Percentiles rank a stretch among this genome's conserved stretches.
These are phyloP conservation scores for Zelopaecilomyces penicillatus DNA, from an alignment of 2,329 filamentous ascomycete genomes.

Conservation along the genomic window DNA sequence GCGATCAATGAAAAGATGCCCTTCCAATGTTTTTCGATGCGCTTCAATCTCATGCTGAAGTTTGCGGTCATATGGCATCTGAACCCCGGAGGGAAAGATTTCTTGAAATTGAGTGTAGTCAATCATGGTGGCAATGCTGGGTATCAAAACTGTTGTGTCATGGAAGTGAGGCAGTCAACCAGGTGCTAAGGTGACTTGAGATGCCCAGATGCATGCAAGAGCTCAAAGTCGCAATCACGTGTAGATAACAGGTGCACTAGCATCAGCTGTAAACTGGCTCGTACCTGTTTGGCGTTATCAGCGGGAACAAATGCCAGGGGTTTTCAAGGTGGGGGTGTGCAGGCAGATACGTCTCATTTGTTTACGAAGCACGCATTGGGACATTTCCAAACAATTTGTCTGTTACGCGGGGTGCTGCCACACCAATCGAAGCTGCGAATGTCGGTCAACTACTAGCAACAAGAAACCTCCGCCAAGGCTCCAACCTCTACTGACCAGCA, in stretches of 20 bases:
- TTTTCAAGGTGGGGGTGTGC: background rate
- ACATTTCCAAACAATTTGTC: constrained; percentile 29
- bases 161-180: background rate
- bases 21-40: constrained; percentile 59
- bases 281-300: too few species aligned
- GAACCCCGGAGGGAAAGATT: constrained; percentile 55
- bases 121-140: constrained; percentile 36
- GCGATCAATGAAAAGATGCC: constrained; percentile 70
- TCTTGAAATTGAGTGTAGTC: constrained; percentile 59
- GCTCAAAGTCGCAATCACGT: too few species aligned
- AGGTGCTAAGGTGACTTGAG: background rate
- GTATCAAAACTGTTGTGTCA: background rate
- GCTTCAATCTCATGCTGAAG: constrained; percentile 54
- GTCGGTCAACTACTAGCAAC: constrained; percentile 5
- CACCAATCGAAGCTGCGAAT: constrained; percentile 4
- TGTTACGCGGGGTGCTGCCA: constrained; percentile 9
- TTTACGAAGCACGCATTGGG: constrained; percentile 33
- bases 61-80: constrained; percentile 54
- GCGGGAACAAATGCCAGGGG: too few species aligned
- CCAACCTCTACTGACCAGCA: too few species aligned
- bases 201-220: too few species aligned
- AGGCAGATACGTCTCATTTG: constrained; percentile 19
- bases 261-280: too few species aligned
- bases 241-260: too few species aligned
- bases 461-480: background rate